Base-by-base conservation (phyloP, 495 filamentous ascomycete species). In the Massariosphaeria phaeospora region DNA sequence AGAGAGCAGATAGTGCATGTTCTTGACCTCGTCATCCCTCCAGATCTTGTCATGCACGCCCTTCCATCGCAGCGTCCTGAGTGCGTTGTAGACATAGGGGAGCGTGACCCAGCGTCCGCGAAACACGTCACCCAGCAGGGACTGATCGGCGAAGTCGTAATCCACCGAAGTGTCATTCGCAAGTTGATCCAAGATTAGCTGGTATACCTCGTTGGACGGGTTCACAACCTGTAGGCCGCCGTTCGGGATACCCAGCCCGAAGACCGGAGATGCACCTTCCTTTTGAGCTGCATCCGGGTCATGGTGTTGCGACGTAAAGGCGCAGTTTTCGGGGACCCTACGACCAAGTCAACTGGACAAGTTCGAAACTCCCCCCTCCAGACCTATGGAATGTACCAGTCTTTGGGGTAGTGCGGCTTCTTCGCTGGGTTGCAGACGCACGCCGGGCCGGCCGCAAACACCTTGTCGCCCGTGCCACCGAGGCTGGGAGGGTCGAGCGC, bases 401-500 rank as follows among this genome's bases (percentile, higher is more conserved):
- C 62, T 18, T 69, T 64, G 0, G 88, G 88, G 66, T 94, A 94
- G 69, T 89, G 84, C n/a, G 75, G 48, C 66, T 84, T 84, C 40
- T 81, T 75, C 53, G 85, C 65, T 10, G 88, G 87, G 72, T 91
- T 94, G 71, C 88, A 94, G 9, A 84, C 79, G 70, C 88, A 94
- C 2, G 88, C 88, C 67, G 88, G 83, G 52, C 78, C 77, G 1
- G 84, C 83, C 0, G 84, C 86, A 66, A 91, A 88, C 8, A 89
- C 81, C 24, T 75, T 72, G 35, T 74, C 47, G 8, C 79, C 82
- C 29, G 70, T 76, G 11, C 79, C 81, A 1, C 17, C 70, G 62
- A 73, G 33, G 43, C 68, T 70, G 1, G 79, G 72, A 34, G 69
- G 61, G 65, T 90, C 85, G 13, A 93, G 75, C 58, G 75, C 67